Conservation (phyloP, 2,329 filamentous ascomycete species). For the Pseudogymnoascus verrucosus region DNA sequence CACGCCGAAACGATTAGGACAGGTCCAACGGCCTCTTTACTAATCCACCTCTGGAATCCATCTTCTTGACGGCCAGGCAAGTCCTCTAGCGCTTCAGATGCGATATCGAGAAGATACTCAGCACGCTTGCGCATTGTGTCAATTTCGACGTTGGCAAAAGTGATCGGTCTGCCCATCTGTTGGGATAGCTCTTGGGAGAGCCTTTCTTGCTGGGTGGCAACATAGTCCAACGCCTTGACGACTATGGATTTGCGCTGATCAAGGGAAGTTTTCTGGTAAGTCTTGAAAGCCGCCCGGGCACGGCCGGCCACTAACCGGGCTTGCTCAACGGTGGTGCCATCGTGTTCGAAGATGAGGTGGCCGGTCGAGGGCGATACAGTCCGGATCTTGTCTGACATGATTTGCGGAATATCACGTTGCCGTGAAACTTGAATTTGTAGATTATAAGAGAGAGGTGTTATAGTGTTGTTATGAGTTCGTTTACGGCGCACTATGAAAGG, state of each 20-base stretch:
- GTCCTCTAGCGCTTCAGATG: conserved; percentile 68
- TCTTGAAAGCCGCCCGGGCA: conserved; percentile 37
- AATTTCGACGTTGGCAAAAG: conserved; percentile 15
- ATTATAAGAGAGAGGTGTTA: background rate
- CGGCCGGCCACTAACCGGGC: conserved; percentile 63
- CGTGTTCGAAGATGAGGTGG: conserved; percentile 70
- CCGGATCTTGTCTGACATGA: background rate
- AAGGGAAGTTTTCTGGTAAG: conserved; percentile 38
- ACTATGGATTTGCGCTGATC: conserved; percentile 37
- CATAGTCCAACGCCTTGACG: conserved; percentile 20
- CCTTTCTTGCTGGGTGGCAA: conserved; percentile 30
- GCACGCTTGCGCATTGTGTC: conserved; percentile 43
- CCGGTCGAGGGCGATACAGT: conserved; percentile 91
- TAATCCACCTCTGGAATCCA: background rate
- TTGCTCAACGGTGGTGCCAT: conserved; percentile 63
- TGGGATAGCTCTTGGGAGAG: conserved; percentile 37
- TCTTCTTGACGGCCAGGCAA: conserved; percentile 44
- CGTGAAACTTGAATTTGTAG: background rate
- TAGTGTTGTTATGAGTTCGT: background rate
- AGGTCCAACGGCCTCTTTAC: conserved; percentile 39
- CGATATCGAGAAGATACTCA: conserved; percentile 56
- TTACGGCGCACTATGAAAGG: background rate
- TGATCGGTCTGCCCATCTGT: conserved; percentile 45
- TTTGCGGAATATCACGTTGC: background rate
- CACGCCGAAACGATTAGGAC: conserved; percentile 43